Base-by-base conservation (phyloP, 352 stramenopile species). In the Hyaloperonospora brassicae region DNA sequence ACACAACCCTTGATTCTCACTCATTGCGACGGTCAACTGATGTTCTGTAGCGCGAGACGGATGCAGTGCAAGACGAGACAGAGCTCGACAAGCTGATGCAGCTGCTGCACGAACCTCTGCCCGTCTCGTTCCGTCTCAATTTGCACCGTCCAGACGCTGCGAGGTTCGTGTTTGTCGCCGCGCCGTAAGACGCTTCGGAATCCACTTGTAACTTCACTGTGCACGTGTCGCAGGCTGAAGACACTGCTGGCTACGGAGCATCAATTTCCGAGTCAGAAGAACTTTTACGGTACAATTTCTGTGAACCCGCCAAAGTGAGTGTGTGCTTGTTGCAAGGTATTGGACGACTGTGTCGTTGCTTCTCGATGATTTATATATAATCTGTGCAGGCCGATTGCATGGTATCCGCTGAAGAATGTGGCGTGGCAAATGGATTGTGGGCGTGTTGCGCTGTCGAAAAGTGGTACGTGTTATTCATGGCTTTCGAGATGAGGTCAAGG, bases 381-480 rank as follows among this genome's bases (percentile, higher is more conserved):
- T 51, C 6, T 41, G 54, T 45, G 13, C 24, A 87, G 79, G 22
- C 68, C 68, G 0, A 88, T 93, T 40, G 27, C 68, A 23, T 93
- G 84, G 84, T 93, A 93, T 62, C 84, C 84, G 41, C 57, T 86
- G 7, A 44, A 69, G 22, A 81, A 90, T 43, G 79, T 87, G 31
- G 84, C 84, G 25, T 93, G 84, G 84, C 77, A 93, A 50, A 57
- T 93, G 59, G 76, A 87, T 51, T 93, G 84, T 41, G 84, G 84
- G 31, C 80, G 81, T 56, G 76, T 83, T 4, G 84, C 84, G 39
- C 74, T 93, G 5, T 91, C 84, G 45, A 93, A 92, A 58, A 84
- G 70, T 17, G 76, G 76, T 86, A 7, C 25, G n/a, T n/a, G 30
- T 12, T 6, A 47, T 31, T 38, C 4, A 39, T n/a, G n/a, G n/a